Evolutionary conservation across 2,329 filamentous ascomycete genomes (phyloP).

Genomic region (Lanzia echinophila): DNA sequence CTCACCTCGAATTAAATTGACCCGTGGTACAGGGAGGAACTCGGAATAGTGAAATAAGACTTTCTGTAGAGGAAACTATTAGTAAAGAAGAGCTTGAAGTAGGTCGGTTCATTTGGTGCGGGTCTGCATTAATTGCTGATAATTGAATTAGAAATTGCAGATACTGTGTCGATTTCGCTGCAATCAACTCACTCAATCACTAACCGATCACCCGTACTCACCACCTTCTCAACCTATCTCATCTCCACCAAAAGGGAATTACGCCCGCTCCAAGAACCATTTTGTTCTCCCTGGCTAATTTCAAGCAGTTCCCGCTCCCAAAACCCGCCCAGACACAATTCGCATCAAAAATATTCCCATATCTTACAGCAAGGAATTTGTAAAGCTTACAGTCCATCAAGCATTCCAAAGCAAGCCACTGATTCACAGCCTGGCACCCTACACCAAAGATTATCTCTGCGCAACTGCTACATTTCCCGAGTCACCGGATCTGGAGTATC

Average conservation of each 20-base stretch:
- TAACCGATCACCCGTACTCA: neutral
- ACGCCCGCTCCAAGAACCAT: neutral
- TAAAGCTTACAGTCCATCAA: neutral
- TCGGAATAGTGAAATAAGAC: neutral
- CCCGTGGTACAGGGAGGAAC: neutral
- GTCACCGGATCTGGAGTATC: neutral
- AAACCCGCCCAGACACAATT: constrained; percentile 6
- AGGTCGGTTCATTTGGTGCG: neutral
- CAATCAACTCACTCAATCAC: neutral
- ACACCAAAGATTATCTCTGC: neutral
- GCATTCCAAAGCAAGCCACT: neutral
- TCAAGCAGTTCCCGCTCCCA: neutral
- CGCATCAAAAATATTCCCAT: constrained; percentile 4
- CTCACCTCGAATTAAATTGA: no score
- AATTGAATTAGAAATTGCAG: neutral
- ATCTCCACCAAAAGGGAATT: neutral
- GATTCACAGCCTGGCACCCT: neutral
- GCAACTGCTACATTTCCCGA: constrained; percentile 3
- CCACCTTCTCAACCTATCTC: neutral
- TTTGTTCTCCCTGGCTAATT: neutral
- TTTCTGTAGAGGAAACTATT: neutral
- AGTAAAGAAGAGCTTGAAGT: neutral
- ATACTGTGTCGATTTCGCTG: neutral
- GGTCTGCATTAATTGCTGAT: neutral
- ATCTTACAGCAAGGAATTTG: neutral